Conservation (phyloP, 1,139 yeast species). For the Candida sp. region DNA sequence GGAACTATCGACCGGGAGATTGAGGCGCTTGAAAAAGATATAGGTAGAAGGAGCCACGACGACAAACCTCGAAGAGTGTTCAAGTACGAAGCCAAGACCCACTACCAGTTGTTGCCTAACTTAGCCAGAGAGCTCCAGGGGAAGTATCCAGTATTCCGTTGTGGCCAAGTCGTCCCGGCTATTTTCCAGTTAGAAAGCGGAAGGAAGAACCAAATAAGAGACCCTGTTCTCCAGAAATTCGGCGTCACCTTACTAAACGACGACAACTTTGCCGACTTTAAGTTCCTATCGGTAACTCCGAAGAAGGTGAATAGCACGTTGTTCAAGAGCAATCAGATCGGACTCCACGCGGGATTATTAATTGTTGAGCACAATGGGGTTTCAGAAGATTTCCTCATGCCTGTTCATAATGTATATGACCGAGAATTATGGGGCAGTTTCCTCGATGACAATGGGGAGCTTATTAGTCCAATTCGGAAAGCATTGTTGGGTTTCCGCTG, state of each 20-base stretch:
- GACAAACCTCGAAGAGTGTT: background rate
- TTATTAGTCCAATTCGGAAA: conserved; percentile 8
- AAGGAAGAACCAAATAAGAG: conserved; percentile 30
- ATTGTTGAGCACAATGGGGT: conserved; percentile 10
- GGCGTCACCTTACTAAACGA: conserved; percentile 25
- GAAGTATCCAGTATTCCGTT: conserved; percentile 9
- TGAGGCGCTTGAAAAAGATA: conserved; percentile 15
- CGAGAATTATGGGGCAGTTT: conserved; percentile 24
- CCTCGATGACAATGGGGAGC: conserved; percentile 12
- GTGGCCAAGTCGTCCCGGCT: conserved; percentile 19
- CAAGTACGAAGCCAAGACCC: conserved; percentile 18
- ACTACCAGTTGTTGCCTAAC: conserved; percentile 18
- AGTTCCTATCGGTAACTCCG: conserved; percentile 9
- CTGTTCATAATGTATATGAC: conserved; percentile 17
- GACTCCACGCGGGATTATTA: conserved; percentile 25
- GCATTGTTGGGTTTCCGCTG: conserved; percentile 7
- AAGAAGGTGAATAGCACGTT: conserved; percentile 17
- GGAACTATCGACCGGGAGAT: conserved; percentile 21
- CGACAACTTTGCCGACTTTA: conserved; percentile 24
- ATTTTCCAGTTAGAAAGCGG: conserved; percentile 26
- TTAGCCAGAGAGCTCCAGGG: conserved; percentile 9
- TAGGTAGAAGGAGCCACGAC: conserved; percentile 8
- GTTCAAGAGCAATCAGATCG: conserved; percentile 26
- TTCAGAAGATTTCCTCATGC: conserved; percentile 16
- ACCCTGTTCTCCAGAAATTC: conserved; percentile 25